A percentile compares a stretch with the other conserved stretches of the same genome.
These are phyloP conservation scores for Kuraishia cidri DNA, from an alignment of 805 yeast species.

Conservation along the genomic window DNA sequence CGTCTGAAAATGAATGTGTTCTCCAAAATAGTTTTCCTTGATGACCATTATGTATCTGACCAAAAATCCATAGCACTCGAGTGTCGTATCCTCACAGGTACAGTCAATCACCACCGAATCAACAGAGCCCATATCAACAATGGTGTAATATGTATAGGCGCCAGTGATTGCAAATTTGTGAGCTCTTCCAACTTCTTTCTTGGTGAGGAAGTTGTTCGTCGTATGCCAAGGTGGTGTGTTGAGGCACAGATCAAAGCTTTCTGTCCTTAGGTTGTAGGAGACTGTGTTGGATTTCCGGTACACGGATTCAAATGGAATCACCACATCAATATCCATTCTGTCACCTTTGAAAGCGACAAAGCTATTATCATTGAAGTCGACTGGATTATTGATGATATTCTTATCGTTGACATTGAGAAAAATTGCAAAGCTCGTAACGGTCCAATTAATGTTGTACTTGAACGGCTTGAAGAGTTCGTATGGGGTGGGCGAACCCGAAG, in stretches of 20 bases:
- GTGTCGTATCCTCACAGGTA: slow-evolving; percentile 53
- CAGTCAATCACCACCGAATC: slow-evolving; percentile 65
- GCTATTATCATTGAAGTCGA: slow-evolving; percentile 74
- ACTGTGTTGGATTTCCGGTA: slow-evolving; percentile 43
- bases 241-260: slow-evolving; percentile 50
- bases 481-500: slow-evolving; percentile 59
- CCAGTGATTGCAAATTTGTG: slow-evolving; percentile 55
- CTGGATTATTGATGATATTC: slow-evolving; percentile 82
- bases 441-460: slow-evolving; percentile 53
- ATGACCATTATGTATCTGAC: slow-evolving; percentile 67
- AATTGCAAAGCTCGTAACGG: slow-evolving; percentile 43
- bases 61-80: slow-evolving; percentile 74
- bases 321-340: slow-evolving; percentile 31
- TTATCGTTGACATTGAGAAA: slow-evolving; percentile 78
- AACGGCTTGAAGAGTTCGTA: slow-evolving; percentile 77
- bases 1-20: slow-evolving; percentile 72
- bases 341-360: slow-evolving; percentile 70
- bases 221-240: slow-evolving; percentile 95
- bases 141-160: slow-evolving; percentile 50
- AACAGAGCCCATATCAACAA: slow-evolving; percentile 54
- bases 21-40: slow-evolving; percentile 88
- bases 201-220: slow-evolving; percentile 54
- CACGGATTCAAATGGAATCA: slow-evolving; percentile 52
- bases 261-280: slow-evolving; percentile 42
- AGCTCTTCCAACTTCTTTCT: slow-evolving; percentile 60